Conservation (phyloP, 1,139 yeast species). For the Pneumocystis carinii region DNA sequence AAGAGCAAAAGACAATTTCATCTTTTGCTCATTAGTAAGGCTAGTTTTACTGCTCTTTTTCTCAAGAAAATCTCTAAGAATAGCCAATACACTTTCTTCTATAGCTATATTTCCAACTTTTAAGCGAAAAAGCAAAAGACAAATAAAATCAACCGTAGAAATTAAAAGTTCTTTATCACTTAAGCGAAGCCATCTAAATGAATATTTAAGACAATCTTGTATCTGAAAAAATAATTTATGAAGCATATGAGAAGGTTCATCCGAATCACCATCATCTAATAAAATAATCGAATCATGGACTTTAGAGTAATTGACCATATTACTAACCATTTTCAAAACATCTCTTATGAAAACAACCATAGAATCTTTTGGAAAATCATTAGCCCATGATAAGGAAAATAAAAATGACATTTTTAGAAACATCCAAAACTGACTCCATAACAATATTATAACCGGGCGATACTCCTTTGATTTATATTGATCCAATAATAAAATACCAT, state of each 20-base stretch:
- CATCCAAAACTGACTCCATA: conserved; percentile 61
- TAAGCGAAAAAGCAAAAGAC: conserved; percentile 44
- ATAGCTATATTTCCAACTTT: conserved; percentile 37
- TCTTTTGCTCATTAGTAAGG: conserved; percentile 17
- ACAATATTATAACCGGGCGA: conserved; percentile 18
- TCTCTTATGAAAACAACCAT: conserved; percentile 76
- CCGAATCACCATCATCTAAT: neutral
- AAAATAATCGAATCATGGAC: conserved; percentile 27
- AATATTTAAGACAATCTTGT: conserved; percentile 24
- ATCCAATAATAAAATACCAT: conserved; percentile 3
- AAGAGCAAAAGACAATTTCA: conserved; percentile 15
- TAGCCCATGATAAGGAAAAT: conserved; percentile 62
- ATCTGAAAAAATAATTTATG: conserved; percentile 19
- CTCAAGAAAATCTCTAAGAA: conserved; percentile 49
- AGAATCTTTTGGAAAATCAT: conserved; percentile 37
- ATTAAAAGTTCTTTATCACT: conserved; percentile 63
- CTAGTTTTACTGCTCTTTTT: conserved; percentile 39
- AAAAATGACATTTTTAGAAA: conserved; percentile 55
- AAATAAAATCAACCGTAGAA: conserved; percentile 44
- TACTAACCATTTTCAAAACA: conserved; percentile 62
- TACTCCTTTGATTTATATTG: neutral
- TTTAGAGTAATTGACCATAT: conserved; percentile 49
- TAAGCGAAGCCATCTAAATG: conserved; percentile 65
- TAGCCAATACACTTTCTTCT: conserved; percentile 33
- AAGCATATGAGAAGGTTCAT: conserved; percentile 7